These are phyloP conservation scores for Capronia americana DNA, from an alignment of 2,329 filamentous ascomycete genomes.

Conservation along the genomic window DNA sequence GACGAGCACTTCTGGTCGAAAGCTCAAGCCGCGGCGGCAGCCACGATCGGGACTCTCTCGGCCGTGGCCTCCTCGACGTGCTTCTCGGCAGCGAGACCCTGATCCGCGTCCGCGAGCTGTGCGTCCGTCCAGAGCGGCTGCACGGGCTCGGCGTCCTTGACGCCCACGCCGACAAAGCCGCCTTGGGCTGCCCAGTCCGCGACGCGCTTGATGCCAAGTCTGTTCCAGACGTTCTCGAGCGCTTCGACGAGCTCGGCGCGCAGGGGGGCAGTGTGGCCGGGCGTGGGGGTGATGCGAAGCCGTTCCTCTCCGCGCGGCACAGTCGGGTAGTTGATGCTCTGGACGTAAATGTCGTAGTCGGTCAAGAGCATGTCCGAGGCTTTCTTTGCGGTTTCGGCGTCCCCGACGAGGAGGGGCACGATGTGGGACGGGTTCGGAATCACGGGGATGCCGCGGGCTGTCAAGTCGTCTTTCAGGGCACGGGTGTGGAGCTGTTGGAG, in stretches of 20 bases:
- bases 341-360: constrained; percentile 93
- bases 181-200: constrained; percentile 89
- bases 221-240: constrained; percentile 84
- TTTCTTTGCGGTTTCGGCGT: constrained; percentile 88
- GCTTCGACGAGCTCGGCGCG: constrained; percentile 85
- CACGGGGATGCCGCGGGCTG: constrained; percentile 84
- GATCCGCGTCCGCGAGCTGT: constrained; percentile 64
- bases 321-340: constrained; percentile 98
- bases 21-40: constrained; percentile 38
- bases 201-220: constrained; percentile 89
- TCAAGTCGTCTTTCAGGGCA: constrained; percentile 85
- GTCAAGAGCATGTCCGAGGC: constrained; percentile 91
- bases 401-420: constrained; percentile 89
- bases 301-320: constrained; percentile 98
- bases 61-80: constrained; percentile 26
- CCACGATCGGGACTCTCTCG: constrained; percentile 32
- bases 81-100: constrained; percentile 21
- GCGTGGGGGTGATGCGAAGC: constrained; percentile 93
- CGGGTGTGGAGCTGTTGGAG: constrained; percentile 97
- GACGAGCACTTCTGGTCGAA: constrained; percentile 31
- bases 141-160: constrained; percentile 65
- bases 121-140: constrained; percentile 88
- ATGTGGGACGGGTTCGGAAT: constrained; percentile 99
- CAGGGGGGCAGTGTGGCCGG: constrained; percentile 83
- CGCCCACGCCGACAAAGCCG: constrained; percentile 93